Evolutionary conservation across 768 basidiomycete genomes (phyloP).

Genomic region (Symmetrospora coprosmae): DNA sequence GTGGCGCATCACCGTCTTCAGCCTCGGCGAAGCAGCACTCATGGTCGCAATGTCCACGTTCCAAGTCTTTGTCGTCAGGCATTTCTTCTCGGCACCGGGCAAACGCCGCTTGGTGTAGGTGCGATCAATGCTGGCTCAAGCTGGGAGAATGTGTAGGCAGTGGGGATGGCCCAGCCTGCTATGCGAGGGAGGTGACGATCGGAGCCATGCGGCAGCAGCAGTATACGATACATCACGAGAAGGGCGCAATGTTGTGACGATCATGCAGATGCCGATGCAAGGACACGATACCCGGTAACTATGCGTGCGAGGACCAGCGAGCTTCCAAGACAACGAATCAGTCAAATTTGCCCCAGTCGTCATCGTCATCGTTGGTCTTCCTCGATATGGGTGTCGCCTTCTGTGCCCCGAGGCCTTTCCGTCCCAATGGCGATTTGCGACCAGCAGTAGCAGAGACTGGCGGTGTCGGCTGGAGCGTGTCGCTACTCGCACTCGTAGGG

Average conservation of each 20-base stretch:
- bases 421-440: background rate
- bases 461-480: background rate
- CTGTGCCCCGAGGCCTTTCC: background rate
- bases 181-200: background rate
- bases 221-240: too few relatives aligned
- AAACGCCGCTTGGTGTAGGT: slow-evolving; percentile 27
- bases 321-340: background rate
- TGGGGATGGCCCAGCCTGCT: background rate
- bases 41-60: slow-evolving; percentile 33
- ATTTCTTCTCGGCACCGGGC: slow-evolving; percentile 31
- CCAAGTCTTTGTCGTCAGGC: slow-evolving; percentile 33
- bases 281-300: too few relatives aligned
- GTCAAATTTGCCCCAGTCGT: slow-evolving; percentile 21
- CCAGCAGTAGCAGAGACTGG: background rate
- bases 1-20: slow-evolving; percentile 31
- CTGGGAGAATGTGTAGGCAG: background rate
- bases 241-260: too few relatives aligned
- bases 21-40: slow-evolving; percentile 27
- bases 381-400: background rate
- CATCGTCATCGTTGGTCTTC: slow-evolving; percentile 8
- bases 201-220: too few relatives aligned
- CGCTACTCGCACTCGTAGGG: background rate
- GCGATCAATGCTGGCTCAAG: too few relatives aligned
- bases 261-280: too few relatives aligned
- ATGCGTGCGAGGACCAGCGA: too few relatives aligned